phyloP scores from a whole-genome alignment of 2,329 filamentous ascomycete genomes.

The Cephalotrichum gorgonifer region DNA sequence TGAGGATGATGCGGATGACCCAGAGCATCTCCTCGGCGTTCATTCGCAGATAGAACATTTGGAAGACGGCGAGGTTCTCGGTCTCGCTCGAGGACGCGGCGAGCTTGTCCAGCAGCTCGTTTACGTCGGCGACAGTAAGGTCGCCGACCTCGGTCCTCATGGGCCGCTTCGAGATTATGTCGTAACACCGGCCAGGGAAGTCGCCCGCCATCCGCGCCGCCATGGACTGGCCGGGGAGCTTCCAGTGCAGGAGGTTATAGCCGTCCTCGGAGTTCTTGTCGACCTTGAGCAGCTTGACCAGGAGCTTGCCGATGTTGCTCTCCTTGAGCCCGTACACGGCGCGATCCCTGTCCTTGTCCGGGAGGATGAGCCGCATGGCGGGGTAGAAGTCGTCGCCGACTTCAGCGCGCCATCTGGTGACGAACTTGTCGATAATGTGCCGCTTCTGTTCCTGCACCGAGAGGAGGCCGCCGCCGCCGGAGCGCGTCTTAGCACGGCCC shows the following conservation, averaged over 20 bases:
- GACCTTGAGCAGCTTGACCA: slow-evolving; percentile 91
- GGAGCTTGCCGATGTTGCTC: slow-evolving; percentile 74
- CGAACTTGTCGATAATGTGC: slow-evolving; percentile 76
- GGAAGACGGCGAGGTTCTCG: slow-evolving; percentile 73
- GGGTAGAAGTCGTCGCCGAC: slow-evolving; percentile 92
- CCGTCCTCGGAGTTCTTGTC: slow-evolving; percentile 85
- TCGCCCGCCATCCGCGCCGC: slow-evolving; percentile 68
- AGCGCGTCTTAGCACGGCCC: slow-evolving; percentile 47
- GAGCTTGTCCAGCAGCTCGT: slow-evolving; percentile 70
- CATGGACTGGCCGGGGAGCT: slow-evolving; percentile 62
- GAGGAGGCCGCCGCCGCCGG: slow-evolving; percentile 40
- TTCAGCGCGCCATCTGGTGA: slow-evolving; percentile 74
- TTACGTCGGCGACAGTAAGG: slow-evolving; percentile 84
- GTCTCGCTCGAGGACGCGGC: slow-evolving; percentile 67
- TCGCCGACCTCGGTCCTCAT: slow-evolving; percentile 63
- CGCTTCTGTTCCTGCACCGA: slow-evolving; percentile 70
- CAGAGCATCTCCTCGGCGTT: slow-evolving; percentile 88
- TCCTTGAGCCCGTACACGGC: slow-evolving; percentile 94
- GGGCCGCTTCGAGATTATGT: slow-evolving; percentile 74
- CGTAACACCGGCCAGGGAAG: slow-evolving; percentile 81
- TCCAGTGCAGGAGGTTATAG: slow-evolving; percentile 81
- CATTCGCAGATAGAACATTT: slow-evolving; percentile 81
- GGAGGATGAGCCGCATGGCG: slow-evolving; percentile 80
- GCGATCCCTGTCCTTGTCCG: slow-evolving; percentile 85
- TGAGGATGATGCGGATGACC: slow-evolving; percentile 87